A percentile compares a stretch with the other conserved stretches of the same genome.
These are phyloP conservation scores for Stylonectria norvegica DNA, from an alignment of 2,329 filamentous ascomycete species.

Conservation along the genomic window DNA sequence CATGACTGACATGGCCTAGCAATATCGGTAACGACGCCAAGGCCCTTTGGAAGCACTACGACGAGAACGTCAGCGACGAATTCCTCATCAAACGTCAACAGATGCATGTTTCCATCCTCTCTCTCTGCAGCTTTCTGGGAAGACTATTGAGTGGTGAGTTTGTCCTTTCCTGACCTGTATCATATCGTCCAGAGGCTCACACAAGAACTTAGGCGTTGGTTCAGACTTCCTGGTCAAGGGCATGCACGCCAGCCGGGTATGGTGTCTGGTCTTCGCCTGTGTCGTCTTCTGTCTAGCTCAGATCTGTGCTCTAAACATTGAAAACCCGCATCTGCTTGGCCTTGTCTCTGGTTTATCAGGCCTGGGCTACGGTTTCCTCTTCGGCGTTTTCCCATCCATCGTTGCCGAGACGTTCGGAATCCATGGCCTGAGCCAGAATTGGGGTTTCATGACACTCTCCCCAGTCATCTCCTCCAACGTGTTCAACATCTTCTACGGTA, in stretches of 20 bases:
- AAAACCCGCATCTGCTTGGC: conserved; percentile 72
- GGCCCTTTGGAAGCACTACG: conserved; percentile 84
- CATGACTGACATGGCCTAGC: conserved; percentile 41
- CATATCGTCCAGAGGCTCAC: conserved; percentile 8
- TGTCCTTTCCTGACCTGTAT: neutral
- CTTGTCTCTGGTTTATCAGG: conserved; percentile 81
- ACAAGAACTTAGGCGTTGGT: conserved; percentile 62
- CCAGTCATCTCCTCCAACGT: conserved; percentile 85
- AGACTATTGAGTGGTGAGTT: conserved; percentile 69
- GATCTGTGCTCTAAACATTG: conserved; percentile 68
- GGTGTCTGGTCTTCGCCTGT: conserved; percentile 81
- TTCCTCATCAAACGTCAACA: conserved; percentile 81
- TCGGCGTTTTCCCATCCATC: conserved; percentile 89
- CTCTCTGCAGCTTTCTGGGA: conserved; percentile 79
- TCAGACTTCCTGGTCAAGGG: conserved; percentile 86
- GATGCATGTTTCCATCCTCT: conserved; percentile 92
- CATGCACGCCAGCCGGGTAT: conserved; percentile 76
- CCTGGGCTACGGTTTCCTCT: conserved; percentile 87
- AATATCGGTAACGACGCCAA: conserved; percentile 92
- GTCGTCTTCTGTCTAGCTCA: conserved; percentile 77
- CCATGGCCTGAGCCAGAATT: conserved; percentile 85
- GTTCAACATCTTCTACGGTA: conserved; percentile 89
- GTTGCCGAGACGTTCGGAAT: conserved; percentile 90
- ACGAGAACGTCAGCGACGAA: conserved; percentile 65
- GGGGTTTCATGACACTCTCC: conserved; percentile 90